A percentile compares a stretch with the other conserved stretches of the same genome.
Conservation (phyloP, 2,329 filamentous ascomycete species). For the Metarhizium brunneum region DNA sequence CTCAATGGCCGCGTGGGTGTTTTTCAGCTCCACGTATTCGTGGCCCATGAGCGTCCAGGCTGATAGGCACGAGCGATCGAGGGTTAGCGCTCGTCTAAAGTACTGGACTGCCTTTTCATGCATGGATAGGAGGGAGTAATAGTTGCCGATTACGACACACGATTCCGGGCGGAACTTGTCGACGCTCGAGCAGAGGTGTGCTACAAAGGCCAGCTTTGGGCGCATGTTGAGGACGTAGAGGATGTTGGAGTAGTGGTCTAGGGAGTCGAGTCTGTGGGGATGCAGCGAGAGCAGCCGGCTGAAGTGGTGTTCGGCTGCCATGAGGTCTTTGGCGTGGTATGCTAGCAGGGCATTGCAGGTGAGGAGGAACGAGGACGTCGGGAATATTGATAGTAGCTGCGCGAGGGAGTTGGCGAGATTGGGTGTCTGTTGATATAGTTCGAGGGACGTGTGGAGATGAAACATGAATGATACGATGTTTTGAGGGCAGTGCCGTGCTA, state of each 20-base stretch:
- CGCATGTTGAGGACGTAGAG: slow-evolving; percentile 85
- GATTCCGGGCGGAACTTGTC: slow-evolving; percentile 97
- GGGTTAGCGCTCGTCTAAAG: slow-evolving; percentile 82
- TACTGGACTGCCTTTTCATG: slow-evolving; percentile 98
- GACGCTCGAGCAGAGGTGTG: slow-evolving; percentile 79
- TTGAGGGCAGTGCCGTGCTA: slow-evolving; percentile 66
- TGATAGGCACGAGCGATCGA: slow-evolving; percentile 84
- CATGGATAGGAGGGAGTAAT: slow-evolving; percentile 87
- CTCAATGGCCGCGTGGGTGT: slow-evolving; percentile 95
- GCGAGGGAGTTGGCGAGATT: slow-evolving; percentile 65
- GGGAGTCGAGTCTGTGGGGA: slow-evolving; percentile 68
- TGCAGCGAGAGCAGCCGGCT: slow-evolving; percentile 72
- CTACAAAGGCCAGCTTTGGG: slow-evolving; percentile 85
- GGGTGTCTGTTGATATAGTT: slow-evolving; percentile 79
- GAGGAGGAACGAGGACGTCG: slow-evolving; percentile 77
- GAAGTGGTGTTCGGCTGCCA: slow-evolving; percentile 57
- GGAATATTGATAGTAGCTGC: slow-evolving; percentile 77
- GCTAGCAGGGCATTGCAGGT: slow-evolving; percentile 81
- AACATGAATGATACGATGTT: slow-evolving; percentile 94
- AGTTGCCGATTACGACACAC: slow-evolving; percentile 94
- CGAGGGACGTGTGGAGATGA: slow-evolving; percentile 80
- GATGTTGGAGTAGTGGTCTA: slow-evolving; percentile 97
- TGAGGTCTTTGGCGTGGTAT: slow-evolving; percentile 82
- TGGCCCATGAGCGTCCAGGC: slow-evolving; percentile 99
- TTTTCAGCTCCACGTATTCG: slow-evolving; percentile 97